Evolutionary conservation across 345 rosid species (phyloP).

Genomic region (Litchi chinensis): DNA sequence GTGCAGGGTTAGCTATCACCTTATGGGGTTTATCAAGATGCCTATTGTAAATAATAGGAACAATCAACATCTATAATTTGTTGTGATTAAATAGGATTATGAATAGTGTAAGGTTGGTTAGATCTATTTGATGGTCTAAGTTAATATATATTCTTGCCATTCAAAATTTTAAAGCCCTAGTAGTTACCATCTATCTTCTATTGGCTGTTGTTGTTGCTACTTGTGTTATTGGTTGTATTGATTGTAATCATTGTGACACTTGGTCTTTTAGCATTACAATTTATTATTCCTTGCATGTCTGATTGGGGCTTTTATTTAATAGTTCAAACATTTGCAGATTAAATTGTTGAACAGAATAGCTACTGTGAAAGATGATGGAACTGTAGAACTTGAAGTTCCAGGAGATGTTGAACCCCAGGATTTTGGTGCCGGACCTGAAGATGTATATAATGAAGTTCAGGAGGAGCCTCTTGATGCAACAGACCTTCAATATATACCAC

Average conservation of each 20-base stretch:
- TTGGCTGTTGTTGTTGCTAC: background rate
- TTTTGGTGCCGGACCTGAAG: conserved; percentile 40
- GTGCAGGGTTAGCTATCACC: background rate
- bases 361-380: conserved; percentile 94
- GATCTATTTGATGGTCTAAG: conserved; percentile 7
- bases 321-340: conserved; percentile 58
- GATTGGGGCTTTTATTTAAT: conserved; percentile 22
- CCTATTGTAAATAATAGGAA: background rate
- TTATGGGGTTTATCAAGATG: background rate
- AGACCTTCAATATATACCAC: conserved; percentile 66
- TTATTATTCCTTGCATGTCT: conserved; percentile 3
- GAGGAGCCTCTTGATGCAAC: conserved; percentile 70
- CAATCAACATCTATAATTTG: background rate
- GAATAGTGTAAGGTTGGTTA: background rate
- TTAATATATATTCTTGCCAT: background rate
- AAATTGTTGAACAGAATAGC: conserved; percentile 85
- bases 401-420: conserved; percentile 66
- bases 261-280: background rate
- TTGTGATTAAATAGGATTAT: background rate
- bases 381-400: conserved; percentile 90
- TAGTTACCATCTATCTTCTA: background rate
- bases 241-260: background rate
- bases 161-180: background rate
- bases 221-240: conserved; percentile 8
- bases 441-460: conserved; percentile 35